Percentiles rank a stretch among this genome's conserved stretches.
phyloP scores from a whole-genome alignment of 192 early-diverging fungal species.

The Funneliformis mosseae region DNA sequence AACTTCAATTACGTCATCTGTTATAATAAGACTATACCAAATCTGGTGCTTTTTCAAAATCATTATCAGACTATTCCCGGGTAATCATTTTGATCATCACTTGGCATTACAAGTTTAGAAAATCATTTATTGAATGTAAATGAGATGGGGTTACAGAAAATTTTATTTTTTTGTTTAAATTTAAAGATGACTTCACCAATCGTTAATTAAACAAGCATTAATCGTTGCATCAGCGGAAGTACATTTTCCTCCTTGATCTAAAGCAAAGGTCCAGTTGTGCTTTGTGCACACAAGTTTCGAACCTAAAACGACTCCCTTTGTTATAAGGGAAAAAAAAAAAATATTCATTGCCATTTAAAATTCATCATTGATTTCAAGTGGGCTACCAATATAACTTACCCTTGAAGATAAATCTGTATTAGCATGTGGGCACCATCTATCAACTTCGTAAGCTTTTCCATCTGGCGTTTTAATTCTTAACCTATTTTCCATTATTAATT shows the following conservation, averaged over 20 bases:
- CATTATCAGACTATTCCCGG: too few species aligned
- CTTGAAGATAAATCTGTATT: conserved; percentile 46
- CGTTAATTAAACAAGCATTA: conserved; percentile 50
- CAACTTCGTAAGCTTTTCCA: conserved; percentile 53
- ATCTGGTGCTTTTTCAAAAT: too few species aligned
- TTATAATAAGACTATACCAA: too few species aligned
- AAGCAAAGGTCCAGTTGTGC: conserved; percentile 48
- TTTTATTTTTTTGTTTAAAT: too few species aligned
- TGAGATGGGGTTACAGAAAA: too few species aligned
- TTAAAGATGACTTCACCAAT: background rate
- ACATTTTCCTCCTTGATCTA: conserved; percentile 48
- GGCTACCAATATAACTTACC: conserved; percentile 20
- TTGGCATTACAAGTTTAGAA: too few species aligned
- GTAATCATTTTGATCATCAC: too few species aligned
- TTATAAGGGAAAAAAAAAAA: conserved; percentile 4
- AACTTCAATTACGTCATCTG: too few species aligned
- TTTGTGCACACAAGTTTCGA: conserved; percentile 53
- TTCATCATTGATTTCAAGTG: too few species aligned
- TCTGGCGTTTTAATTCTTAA: conserved; percentile 47
- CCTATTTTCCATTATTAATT: conserved; percentile 38
- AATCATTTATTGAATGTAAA: too few species aligned
- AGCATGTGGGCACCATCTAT: conserved; percentile 61
- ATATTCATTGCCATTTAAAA: too few species aligned
- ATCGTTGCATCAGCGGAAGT: conserved; percentile 39
- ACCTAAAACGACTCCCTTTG: conserved; percentile 54